Base-by-base conservation (phyloP, 441 rosid species). In the Brassica balearica region DNA sequence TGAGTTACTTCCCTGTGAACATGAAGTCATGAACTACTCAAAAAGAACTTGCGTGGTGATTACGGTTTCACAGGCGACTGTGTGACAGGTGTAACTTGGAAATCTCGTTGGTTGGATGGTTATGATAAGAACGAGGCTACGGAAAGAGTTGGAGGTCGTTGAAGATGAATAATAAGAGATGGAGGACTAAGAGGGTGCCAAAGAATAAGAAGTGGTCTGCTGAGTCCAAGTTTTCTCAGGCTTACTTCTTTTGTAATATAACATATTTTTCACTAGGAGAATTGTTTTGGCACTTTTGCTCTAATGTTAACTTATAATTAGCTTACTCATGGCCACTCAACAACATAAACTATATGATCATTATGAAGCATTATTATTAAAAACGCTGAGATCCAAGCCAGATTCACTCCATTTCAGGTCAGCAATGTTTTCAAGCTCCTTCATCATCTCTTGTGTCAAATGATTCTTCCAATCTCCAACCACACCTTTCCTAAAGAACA, bases 401-500 rank as follows among this genome's bases (percentile, higher is more conserved):
- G 78, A 80, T 38, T 36, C 65, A 34, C 11, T 19, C 76, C 79
- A 71, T 48, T 76, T 60, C 14, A 71, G 11, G 41, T 80, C 71
- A 74, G 75, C 71, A 43, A 80, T 38, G 14, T 73, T 61, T 69
- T 83, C 62, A 4, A 77, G 82, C 32, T 75, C 69, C 23, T 70
- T 79, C 73, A 73, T 81, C 86, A 80, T 83, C 69, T 74, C 82
- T 29, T 62, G 69, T n/a, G 84, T 80, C 8, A 83, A 7, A 74
- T 77, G 68, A 67, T 77, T 80, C 69, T 73, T 77, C 82, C 84
- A 83, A 23, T 80, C 82, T 55, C 84, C 84, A 6, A 80, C 77
- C 10, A 70, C 69, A 20, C 86, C 82, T 69, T 71, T 66, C 67
- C 82, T 74, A 69, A 83, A 83, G 63, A 69, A 80, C 65, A 73